Evolutionary conservation across 257 asterid genomes (phyloP).

Genomic region (Echites panduratus): DNA sequence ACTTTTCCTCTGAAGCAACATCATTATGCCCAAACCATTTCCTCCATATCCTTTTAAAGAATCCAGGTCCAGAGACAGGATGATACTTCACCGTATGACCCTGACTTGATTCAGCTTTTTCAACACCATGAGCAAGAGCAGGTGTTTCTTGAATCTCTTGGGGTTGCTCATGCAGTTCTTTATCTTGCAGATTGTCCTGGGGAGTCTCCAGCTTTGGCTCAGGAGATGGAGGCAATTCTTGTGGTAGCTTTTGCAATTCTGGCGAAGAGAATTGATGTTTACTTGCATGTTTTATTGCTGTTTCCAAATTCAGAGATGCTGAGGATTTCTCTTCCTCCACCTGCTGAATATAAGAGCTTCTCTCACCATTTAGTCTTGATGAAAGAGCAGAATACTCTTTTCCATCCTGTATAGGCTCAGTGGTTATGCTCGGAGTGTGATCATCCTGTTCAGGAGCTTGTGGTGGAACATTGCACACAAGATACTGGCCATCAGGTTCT

Average conservation of each 20-base stretch:
- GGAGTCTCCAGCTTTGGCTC: constrained; percentile 26
- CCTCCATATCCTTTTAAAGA: constrained; percentile 43
- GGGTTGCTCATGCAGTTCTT: constrained; percentile 21
- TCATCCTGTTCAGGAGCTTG: constrained; percentile 37
- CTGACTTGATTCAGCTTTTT: constrained; percentile 24
- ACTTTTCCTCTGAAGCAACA: constrained; percentile 10
- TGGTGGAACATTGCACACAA: constrained; percentile 26
- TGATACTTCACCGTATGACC: constrained; percentile 16
- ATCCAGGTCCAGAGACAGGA: constrained; percentile 36
- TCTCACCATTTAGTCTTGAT: constrained; percentile 24
- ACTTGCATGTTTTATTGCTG: constrained; percentile 21
- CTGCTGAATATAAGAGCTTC: constrained; percentile 20
- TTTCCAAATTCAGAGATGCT: constrained; percentile 16
- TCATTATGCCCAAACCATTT: constrained; percentile 46
- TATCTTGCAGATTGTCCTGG: constrained; percentile 18
- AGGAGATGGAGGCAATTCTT: constrained; percentile 15
- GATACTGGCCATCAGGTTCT: constrained; percentile 32
- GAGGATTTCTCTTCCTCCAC: constrained; percentile 28
- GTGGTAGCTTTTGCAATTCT: constrained; percentile 19
- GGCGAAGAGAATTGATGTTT: constrained; percentile 1
- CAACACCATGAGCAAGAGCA: constrained; percentile 25
- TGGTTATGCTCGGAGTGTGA: constrained; percentile 17
- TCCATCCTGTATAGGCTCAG: constrained; percentile 20
- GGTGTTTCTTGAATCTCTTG: constrained; percentile 31
- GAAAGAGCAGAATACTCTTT: constrained; percentile 23